Evolutionary conservation across 139 green algal species (phyloP), one percentile per base, ranked within the genome.

Genomic region (Raphidocelis subcapitata): DNA sequence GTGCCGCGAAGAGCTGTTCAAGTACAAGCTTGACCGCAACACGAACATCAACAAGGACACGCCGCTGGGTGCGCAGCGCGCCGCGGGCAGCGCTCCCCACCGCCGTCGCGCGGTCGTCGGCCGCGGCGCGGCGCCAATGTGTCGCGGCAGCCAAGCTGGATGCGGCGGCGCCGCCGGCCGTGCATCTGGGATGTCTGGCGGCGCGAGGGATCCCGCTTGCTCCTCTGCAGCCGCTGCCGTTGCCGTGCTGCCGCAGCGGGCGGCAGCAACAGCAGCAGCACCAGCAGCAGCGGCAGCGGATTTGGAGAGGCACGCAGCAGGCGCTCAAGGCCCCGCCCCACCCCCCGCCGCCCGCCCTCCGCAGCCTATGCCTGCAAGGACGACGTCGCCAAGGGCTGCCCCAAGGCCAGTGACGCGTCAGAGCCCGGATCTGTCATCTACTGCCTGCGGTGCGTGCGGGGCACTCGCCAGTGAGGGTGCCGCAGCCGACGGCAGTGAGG

Each of bases 11-110:
- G 60, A 79, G 2, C 54, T 89, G 5, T 24, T 60, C 24, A 60
- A 61, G 28, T 89, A 81, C 78, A 89, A 85, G 61, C 77, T 86
- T 31, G 80, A 84, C 60, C 60, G 78, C 24, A 74, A 67, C 21
- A 79, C 72, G 26, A 93, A 91, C 73, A 90, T 97, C 69, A 94
- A 94, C 81, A 89, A 87, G 62, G 87, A 97, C 51, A 59, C 93
- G 32, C 69, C 85, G 0, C 79, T 97, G 14, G 87, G 84, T 89
- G 26, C 21, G 79, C 65, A 10, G 32, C 15, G 54, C 4, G 24
- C 20, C 16, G 61, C 31, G 31, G 31, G 26, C 16, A 31, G 31
- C 61, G 32, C 15, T 67, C 8, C 20, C 5, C n/a, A n/a, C n/a
- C n/a, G n/a, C n/a, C n/a, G n/a, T n/a, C n/a, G n/a, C n/a, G n/a